Evolutionary conservation across 768 basidiomycete species (phyloP), one percentile per base, ranked within the genome.

Genomic region (Agrocybe chaxingu): DNA sequence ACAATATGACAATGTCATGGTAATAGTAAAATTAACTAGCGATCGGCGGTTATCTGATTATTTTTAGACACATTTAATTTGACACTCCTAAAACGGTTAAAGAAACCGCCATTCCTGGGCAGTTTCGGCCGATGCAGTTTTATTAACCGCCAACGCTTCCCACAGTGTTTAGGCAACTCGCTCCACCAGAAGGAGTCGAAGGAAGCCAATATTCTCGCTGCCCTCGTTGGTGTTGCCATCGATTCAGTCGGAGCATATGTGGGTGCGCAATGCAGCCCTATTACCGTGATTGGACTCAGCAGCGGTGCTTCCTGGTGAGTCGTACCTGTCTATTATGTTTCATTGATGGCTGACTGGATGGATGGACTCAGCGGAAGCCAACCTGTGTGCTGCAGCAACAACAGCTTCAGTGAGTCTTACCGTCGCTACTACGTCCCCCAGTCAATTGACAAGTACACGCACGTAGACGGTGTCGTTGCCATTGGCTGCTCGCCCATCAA

Each of bases 401-500:
- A 57, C 50, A 53, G 46, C 37, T 60, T 59, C 55, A 54, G 62
- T 61, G 50, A 33, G 62, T 55, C 34, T 49, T 31, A 12, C 12
- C 5, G 24, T 24, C 24, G 3, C 24, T 24, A 24, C 5, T 24
- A 24, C 24, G 3, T 3, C 5, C 24, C 24, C 24, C 3, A 24
- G 24, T 24, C 24, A 5, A 24, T 24, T 24, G 3, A 24, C 24
- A 24, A 48, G 3, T 4, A n/a, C 37, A n/a, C n/a, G 42, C 39
- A n/a, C 36, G 24, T 34, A 62, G 61, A 58, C 24, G 63, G 63
- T 10, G 13, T 62, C 29, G 35, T 61, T 43, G 55, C 52, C 39
- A 48, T 60, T 47, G 62, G 60, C 1, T 64, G 62, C 52, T 43
- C 48, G 29, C 63, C 63, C 42, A 35, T 65, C 48, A 55, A 57